Percentiles rank a stretch among this genome's conserved stretches.
Conservation (phyloP, 1,139 yeast species). For the Yamadazyma pseudoaaseri region DNA sequence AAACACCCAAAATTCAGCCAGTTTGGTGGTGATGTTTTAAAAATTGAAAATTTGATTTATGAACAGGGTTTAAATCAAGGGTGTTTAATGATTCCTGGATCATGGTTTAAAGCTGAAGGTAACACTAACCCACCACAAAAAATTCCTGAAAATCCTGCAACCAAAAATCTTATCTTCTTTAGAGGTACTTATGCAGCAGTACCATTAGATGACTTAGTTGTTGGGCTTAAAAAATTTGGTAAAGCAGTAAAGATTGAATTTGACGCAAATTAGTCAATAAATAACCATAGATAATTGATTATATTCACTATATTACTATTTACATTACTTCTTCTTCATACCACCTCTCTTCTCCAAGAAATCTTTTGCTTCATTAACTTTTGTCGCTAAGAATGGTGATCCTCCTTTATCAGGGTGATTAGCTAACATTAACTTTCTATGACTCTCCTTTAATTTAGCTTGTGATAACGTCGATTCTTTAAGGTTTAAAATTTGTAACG, state of each 20-base stretch:
- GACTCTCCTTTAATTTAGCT: slow-evolving; percentile 84
- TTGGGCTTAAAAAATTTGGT: slow-evolving; percentile 67
- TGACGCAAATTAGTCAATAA: neutral
- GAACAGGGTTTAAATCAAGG: slow-evolving; percentile 65
- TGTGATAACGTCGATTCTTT: slow-evolving; percentile 76
- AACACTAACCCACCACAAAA: slow-evolving; percentile 52
- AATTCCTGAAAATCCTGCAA: slow-evolving; percentile 30
- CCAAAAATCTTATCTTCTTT: slow-evolving; percentile 58
- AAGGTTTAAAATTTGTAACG: slow-evolving; percentile 80
- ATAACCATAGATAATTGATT: neutral
- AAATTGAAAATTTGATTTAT: slow-evolving; percentile 65
- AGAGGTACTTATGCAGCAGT: slow-evolving; percentile 93
- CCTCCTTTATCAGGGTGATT: slow-evolving; percentile 99
- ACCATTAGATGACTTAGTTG: slow-evolving; percentile 56
- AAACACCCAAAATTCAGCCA: slow-evolving; percentile 75
- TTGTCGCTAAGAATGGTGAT: slow-evolving; percentile 90
- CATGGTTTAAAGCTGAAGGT: slow-evolving; percentile 70
- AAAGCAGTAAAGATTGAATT: slow-evolving; percentile 50
- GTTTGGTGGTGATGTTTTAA: slow-evolving; percentile 48
- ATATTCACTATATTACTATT: neutral
- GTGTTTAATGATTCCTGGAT: slow-evolving; percentile 81
- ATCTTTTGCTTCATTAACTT: slow-evolving; percentile 96
- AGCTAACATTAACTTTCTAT: slow-evolving; percentile 82
- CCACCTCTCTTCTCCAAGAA: slow-evolving; percentile 83
- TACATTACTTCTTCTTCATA: slow-evolving; percentile 39